These are phyloP conservation scores for Dipodascus albidus DNA, from an alignment of 805 yeast species.

Conservation along the genomic window DNA sequence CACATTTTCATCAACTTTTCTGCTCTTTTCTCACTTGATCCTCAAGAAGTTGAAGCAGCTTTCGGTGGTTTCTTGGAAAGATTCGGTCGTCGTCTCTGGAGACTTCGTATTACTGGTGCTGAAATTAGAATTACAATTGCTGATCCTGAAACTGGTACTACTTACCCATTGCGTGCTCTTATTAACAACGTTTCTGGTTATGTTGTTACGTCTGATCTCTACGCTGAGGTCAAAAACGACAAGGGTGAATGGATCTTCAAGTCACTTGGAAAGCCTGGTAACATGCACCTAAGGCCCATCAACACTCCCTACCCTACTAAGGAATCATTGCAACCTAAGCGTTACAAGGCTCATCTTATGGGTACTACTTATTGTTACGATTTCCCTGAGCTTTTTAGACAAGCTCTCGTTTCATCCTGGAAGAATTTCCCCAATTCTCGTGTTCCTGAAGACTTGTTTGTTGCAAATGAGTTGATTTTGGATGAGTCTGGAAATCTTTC, in stretches of 20 bases:
- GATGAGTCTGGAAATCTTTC: conserved; percentile 75
- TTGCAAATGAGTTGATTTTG: conserved; percentile 68
- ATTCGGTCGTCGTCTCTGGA: conserved; percentile 93
- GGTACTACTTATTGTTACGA: conserved; percentile 98
- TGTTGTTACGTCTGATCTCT: conserved; percentile 90
- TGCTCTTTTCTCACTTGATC: conserved; percentile 87
- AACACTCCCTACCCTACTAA: conserved; percentile 95
- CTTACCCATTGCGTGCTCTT: conserved; percentile 94
- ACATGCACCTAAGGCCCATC: conserved; percentile 94
- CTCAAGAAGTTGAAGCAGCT: conserved; percentile 94
- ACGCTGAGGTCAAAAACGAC: conserved; percentile 85
- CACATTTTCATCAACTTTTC: conserved; percentile 96
- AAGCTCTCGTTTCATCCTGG: conserved; percentile 83
- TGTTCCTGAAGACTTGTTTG: conserved; percentile 67
- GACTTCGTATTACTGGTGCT: conserved; percentile 93
- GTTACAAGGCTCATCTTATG: conserved; percentile 96
- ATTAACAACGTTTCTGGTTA: conserved; percentile 95
- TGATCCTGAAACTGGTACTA: conserved; percentile 77
- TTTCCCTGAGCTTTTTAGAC: conserved; percentile 97
- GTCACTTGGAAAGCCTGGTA: conserved; percentile 88
- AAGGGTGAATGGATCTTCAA: conserved; percentile 97
- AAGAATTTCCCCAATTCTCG: conserved; percentile 33
- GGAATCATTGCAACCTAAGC: conserved; percentile 96
- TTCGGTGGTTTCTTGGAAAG: conserved; percentile 96
- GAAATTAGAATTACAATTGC: conserved; percentile 94